Conservation (phyloP, 305 asterid species). For the Fraxinus floribunda region DNA sequence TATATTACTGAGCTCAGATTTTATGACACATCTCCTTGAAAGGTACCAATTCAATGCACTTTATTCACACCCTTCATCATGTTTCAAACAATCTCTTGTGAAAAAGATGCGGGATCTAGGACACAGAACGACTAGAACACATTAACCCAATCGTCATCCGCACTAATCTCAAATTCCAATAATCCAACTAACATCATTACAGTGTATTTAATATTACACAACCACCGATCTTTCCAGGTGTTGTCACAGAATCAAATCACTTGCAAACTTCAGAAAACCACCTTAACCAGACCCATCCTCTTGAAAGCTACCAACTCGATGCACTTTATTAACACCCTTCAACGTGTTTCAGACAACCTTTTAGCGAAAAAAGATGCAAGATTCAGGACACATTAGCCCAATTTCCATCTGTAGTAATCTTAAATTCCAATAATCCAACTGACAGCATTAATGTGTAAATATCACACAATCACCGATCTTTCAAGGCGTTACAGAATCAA, state of each 20-base stretch:
- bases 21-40: not conserved
- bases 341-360: not conserved
- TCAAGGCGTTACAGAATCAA: not conserved
- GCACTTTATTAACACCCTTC: not conserved
- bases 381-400: not conserved
- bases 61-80: not conserved
- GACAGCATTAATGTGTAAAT: not conserved
- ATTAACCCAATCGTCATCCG: not conserved
- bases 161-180: not conserved
- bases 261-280: not conserved
- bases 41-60: not conserved
- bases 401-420: not conserved
- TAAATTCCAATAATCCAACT: not conserved
- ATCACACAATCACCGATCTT: not conserved
- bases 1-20: not conserved
- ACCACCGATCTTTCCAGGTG: not conserved
- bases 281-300: not conserved
- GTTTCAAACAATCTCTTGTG: not conserved
- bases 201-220: not conserved
- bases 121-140: not conserved
- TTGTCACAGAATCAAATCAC: not conserved
- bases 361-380: not conserved
- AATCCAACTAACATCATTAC: not conserved
- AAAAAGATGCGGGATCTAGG: not conserved
- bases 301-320: not conserved